Evolutionary conservation across 2,329 filamentous ascomycete species (phyloP).

Genomic region (Emergomyces pasteurianus): DNA sequence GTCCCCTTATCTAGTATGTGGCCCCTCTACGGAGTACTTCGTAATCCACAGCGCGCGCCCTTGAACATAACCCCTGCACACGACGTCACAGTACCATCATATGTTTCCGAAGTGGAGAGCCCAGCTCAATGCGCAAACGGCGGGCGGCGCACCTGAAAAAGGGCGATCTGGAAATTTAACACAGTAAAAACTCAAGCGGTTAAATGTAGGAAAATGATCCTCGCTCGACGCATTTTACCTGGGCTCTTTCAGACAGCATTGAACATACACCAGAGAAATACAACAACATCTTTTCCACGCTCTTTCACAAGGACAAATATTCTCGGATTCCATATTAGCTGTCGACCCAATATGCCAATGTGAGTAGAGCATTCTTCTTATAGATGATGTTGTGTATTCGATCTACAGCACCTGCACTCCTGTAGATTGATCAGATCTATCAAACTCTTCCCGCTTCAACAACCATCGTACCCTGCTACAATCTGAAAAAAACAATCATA

Average conservation of each 20-base stretch:
- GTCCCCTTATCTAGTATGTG: background rate
- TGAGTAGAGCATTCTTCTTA: slow-evolving; percentile 6
- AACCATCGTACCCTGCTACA: too few species aligned
- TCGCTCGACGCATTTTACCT: background rate
- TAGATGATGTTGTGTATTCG: background rate
- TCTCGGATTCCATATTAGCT: background rate
- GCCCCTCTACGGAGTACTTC: too few species aligned
- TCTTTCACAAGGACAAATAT: background rate
- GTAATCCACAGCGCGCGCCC: too few species aligned
- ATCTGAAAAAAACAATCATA: too few species aligned
- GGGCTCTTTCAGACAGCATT: background rate
- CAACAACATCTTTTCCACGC: background rate
- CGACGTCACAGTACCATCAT: slow-evolving; percentile 1
- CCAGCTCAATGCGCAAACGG: background rate
- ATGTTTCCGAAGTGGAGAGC: background rate
- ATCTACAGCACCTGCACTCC: too few species aligned
- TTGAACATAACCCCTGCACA: background rate
- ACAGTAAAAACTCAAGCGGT: background rate
- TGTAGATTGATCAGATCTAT: too few species aligned
- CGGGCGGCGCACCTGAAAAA: background rate
- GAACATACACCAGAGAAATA: background rate
- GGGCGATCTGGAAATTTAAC: background rate
- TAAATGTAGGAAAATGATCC: background rate
- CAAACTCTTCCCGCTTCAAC: too few species aligned
- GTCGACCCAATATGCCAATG: slow-evolving; percentile 15